Conservation (phyloP, 495 filamentous ascomycete species). For the Lasiosphaeria hispida region DNA sequence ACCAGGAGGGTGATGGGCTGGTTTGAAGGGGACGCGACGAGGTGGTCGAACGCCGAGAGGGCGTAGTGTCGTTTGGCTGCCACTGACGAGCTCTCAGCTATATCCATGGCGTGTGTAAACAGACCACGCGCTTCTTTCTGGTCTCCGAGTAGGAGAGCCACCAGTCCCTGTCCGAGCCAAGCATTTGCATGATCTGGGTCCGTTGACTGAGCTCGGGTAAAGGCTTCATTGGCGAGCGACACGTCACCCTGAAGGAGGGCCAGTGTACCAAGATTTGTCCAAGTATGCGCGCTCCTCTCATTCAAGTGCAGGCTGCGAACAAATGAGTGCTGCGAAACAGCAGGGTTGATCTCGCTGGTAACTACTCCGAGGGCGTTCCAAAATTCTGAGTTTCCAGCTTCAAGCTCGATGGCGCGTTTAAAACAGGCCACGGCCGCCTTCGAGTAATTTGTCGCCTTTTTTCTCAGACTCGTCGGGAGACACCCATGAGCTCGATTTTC, state of each 20-base stretch:
- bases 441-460: constrained; percentile 61
- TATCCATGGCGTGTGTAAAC: constrained; percentile 95
- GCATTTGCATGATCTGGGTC: constrained; percentile 91
- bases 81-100: constrained; percentile 69
- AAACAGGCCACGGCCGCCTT: constrained; percentile 87
- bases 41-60: constrained; percentile 73
- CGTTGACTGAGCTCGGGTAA: constrained; percentile 84
- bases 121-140: constrained; percentile 71
- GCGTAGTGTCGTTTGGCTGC: constrained; percentile 74
- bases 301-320: constrained; percentile 92
- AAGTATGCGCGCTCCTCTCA: constrained; percentile 74
- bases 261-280: constrained; percentile 87
- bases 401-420: constrained; percentile 93
- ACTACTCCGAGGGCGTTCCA: constrained; percentile 95
- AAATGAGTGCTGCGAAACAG: constrained; percentile 90
- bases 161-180: constrained; percentile 89
- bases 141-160: constrained; percentile 74
- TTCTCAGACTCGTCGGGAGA: constrained; percentile 45
- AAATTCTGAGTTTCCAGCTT: constrained; percentile 93
- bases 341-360: constrained; percentile 77
- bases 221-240: constrained; percentile 81
- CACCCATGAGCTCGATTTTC: constrained; percentile 78
- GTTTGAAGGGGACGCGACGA: constrained; percentile 53
- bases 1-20: constrained; percentile 59
- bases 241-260: constrained; percentile 81